Evolutionary conservation across 768 basidiomycete species (phyloP), one percentile per base, ranked within the genome.

Genomic region (Naematelia encephala): DNA sequence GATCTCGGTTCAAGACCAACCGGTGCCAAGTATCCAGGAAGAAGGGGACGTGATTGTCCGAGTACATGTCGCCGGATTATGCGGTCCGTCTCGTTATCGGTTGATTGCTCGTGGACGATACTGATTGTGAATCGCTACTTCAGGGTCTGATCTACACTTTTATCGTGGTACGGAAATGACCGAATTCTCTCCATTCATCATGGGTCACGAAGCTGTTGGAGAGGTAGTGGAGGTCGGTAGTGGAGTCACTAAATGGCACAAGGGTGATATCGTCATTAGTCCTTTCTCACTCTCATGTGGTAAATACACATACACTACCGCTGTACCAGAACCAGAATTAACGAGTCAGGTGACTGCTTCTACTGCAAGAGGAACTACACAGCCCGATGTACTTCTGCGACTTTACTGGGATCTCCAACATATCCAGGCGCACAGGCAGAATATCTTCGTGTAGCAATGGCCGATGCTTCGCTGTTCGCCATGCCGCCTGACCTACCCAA

Each of bases 181-280:
- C 19, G 49, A 23, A 10, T n/a, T 19, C 34, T 11, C 42, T 4
- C 49, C 26, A 5, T 67, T 62, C 45, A 67, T 67, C 46, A 55
- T 74, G 51, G 73, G 75, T 3, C 74, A 76, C 51, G 76, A 74
- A 51, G 63, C 63, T 3, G 59, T 66, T 4, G 69, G 73, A 1
- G 50, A 47, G 28, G 60, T 76, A 19, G 50, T 65, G 12, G 57
- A 63, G 16, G 59, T 67, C 21, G 74, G 75, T 13, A 22, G 61
- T 13, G 72, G 58, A n/a, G 74, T 78, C 2, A 63, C 66, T 30
- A 69, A 67, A 14, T 74, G 76, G 59, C 67, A 77, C 27, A 46
- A 64, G 0, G 78, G 78, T n/a, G 75, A 79, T 51, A 43, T 69
- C 0, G 78, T 79, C n/a, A 61, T 70, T n/a, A 61, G 64, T 5